Conservation (phyloP, 2,329 filamentous ascomycete species). For the Juglanconis oblonga region DNA sequence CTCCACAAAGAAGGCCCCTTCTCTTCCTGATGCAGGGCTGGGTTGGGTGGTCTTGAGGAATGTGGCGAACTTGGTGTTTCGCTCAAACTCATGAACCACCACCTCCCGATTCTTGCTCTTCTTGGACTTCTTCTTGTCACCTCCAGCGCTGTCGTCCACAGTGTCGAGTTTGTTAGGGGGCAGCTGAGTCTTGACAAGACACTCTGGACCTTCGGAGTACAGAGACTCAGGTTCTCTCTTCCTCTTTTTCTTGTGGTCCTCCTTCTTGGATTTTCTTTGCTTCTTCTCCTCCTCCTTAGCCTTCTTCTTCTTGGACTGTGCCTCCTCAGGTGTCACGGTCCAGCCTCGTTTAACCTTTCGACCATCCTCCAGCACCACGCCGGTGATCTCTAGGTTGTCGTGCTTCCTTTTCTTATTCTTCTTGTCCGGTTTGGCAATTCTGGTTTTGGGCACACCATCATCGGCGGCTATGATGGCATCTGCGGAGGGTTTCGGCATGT, state of each 20-base stretch:
- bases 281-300: conserved; percentile 46
- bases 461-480: conserved; percentile 23
- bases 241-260: conserved; percentile 53
- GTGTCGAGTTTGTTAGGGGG: conserved; percentile 37
- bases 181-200: conserved; percentile 81
- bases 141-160: conserved; percentile 35
- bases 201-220: conserved; percentile 77
- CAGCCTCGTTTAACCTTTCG: conserved; percentile 86
- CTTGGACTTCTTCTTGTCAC: conserved; percentile 56
- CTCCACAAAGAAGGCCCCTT: conserved; percentile 61
- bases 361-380: conserved; percentile 68
- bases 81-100: conserved; percentile 85
- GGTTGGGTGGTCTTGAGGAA: conserved; percentile 64
- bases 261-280: conserved; percentile 45
- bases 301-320: conserved; percentile 44
- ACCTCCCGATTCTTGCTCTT: conserved; percentile 59
- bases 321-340: conserved; percentile 64
- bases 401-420: conserved; percentile 37
- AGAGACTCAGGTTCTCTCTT: conserved; percentile 66
- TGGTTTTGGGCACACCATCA: neutral
- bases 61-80: conserved; percentile 75
- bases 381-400: conserved; percentile 52
- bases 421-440: conserved; percentile 32
- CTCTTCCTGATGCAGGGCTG: conserved; percentile 42
- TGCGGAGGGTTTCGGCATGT: conserved; percentile 39